Percentiles rank a stretch among this genome's conserved stretches.
phyloP scores from a whole-genome alignment of 306 rosid genomes.

The Vachellia collinsii region DNA sequence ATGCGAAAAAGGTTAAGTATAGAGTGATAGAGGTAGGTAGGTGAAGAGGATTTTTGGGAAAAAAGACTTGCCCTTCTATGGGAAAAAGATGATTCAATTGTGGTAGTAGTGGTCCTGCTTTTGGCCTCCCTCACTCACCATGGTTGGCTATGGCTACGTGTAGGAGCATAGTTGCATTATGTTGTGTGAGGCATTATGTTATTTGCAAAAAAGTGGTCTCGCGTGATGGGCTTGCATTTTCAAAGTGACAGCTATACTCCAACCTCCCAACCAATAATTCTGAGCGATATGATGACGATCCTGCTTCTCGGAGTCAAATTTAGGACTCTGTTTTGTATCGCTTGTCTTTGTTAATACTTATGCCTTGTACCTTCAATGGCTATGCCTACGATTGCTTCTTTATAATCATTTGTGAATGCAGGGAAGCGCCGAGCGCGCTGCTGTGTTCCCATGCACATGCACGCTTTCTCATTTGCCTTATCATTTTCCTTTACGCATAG shows the following conservation, averaged over 20 bases:
- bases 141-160: conserved; percentile 27
- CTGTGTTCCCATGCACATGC: conserved; percentile 27
- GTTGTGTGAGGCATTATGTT: conserved; percentile 43
- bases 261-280: conserved; percentile 24
- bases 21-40: neutral
- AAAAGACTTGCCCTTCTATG: neutral
- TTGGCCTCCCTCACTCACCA: conserved; percentile 25
- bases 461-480: neutral
- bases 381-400: neutral
- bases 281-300: conserved; percentile 26
- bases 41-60: neutral
- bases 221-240: conserved; percentile 27
- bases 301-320: conserved; percentile 27
- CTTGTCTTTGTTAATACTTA: neutral
- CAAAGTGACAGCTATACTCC: conserved; percentile 40
- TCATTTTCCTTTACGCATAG: neutral
- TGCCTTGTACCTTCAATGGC: neutral
- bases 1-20: neutral
- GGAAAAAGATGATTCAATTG: conserved; percentile 28
- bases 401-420: neutral
- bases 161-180: conserved; percentile 22
- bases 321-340: conserved; percentile 12
- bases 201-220: conserved; percentile 10
- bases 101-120: conserved; percentile 39
- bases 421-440: conserved; percentile 7